phyloP scores from a whole-genome alignment of 2,329 filamentous ascomycete species.

The Macroventuria anomochaeta region DNA sequence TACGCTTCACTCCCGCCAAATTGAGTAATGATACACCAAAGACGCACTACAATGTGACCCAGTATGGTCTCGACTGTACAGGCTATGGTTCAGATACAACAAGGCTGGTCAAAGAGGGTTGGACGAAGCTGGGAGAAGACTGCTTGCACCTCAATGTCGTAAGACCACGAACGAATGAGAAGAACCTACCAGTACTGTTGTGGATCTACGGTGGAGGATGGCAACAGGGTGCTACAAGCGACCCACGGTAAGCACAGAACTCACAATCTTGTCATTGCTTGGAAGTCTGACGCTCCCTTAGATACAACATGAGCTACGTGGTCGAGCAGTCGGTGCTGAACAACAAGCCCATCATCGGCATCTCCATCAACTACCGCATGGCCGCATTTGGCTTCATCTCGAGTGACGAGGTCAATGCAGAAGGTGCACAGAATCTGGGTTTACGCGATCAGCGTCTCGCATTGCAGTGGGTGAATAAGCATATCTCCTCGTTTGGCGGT shows the following conservation, averaged over 20 bases:
- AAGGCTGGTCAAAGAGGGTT: constrained; percentile 28
- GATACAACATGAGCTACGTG: constrained; percentile 43
- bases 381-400: constrained; percentile 60
- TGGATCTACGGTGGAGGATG: constrained; percentile 47
- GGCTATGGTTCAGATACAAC: constrained; percentile 39
- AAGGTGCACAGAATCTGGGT: constrained; percentile 56
- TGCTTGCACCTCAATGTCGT: constrained; percentile 54
- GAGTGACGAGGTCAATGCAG: constrained; percentile 47
- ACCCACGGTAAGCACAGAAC: constrained; percentile 32
- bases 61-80: constrained; percentile 37
- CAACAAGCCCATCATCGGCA: constrained; percentile 40
- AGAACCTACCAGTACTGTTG: constrained; percentile 33
- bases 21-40: constrained; percentile 22
- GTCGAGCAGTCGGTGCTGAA: constrained; percentile 41
- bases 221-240: constrained; percentile 42
- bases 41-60: constrained; percentile 25
- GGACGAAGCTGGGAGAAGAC: constrained; percentile 47
- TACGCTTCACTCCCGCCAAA: constrained; percentile 34
- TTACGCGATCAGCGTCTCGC: constrained; percentile 67
- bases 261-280: fast-evolving
- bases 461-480: constrained; percentile 65
- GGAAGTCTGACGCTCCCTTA: constrained; percentile 1
- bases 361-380: constrained; percentile 57
- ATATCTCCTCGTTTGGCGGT: constrained; percentile 62
- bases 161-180: constrained; percentile 29